Percentiles rank a stretch among this genome's conserved stretches.
phyloP scores from a whole-genome alignment of 2,329 filamentous ascomycete species.

The Penicillium sp. region DNA sequence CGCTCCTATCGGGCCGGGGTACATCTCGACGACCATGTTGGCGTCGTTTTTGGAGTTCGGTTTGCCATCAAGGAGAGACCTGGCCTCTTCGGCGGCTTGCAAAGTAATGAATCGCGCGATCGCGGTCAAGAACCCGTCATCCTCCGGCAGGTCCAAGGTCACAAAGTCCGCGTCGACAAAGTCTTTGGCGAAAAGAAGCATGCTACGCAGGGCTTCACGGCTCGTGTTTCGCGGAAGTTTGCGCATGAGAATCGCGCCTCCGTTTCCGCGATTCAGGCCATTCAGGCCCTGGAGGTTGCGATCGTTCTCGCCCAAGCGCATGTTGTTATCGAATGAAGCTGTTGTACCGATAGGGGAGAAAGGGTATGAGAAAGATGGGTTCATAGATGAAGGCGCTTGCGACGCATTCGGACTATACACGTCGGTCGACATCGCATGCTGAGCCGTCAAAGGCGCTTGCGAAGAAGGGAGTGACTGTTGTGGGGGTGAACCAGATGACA shows the following conservation, averaged over 20 bases:
- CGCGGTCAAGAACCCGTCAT: slow-evolving; percentile 49
- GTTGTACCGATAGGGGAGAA: slow-evolving; percentile 34
- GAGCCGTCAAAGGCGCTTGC: slow-evolving; percentile 31
- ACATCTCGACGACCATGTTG: slow-evolving; percentile 49
- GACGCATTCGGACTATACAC: slow-evolving; percentile 35
- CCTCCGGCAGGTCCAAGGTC: slow-evolving; percentile 47
- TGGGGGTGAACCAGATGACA: slow-evolving; percentile 34
- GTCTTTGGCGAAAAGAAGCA: slow-evolving; percentile 58
- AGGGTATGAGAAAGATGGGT: slow-evolving; percentile 30
- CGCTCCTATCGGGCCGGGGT: slow-evolving; percentile 35
- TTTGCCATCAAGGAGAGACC: slow-evolving; percentile 53
- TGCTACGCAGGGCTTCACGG: slow-evolving; percentile 51
- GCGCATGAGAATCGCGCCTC: slow-evolving; percentile 47
- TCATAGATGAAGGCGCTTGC: slow-evolving; percentile 29
- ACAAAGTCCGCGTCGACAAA: slow-evolving; percentile 53
- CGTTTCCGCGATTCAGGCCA: slow-evolving; percentile 26
- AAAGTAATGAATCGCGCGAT: slow-evolving; percentile 52
- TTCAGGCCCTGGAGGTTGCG: slow-evolving; percentile 31
- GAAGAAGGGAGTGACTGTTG: slow-evolving; percentile 28
- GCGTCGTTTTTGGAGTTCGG: slow-evolving; percentile 53
- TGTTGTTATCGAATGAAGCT: slow-evolving; percentile 32
- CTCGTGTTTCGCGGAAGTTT: slow-evolving; percentile 53
- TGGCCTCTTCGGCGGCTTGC: slow-evolving; percentile 52
- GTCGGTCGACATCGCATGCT: slow-evolving; percentile 40
- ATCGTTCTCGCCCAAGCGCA: slow-evolving; percentile 31